These are phyloP conservation scores for Ophioceras dolichostomum DNA, from an alignment of 2,329 filamentous ascomycete genomes.

Conservation along the genomic window DNA sequence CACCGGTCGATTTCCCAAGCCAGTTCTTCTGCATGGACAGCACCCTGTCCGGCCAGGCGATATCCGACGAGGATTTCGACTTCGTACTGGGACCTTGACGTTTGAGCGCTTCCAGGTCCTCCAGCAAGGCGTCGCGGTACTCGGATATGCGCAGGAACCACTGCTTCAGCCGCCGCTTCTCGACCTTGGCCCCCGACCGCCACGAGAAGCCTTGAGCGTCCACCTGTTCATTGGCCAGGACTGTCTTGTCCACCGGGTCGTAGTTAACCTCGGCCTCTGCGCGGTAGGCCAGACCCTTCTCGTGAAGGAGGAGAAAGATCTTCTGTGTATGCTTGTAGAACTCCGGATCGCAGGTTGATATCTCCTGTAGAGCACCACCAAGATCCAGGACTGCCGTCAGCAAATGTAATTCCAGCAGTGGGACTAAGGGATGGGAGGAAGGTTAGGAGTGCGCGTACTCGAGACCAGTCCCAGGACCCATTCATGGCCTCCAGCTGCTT, in stretches of 20 bases:
- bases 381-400: too few relatives aligned
- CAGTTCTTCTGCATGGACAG: constrained; percentile 77
- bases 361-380: constrained; percentile 50
- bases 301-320: constrained; percentile 67
- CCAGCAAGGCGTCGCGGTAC: constrained; percentile 60
- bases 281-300: constrained; percentile 69
- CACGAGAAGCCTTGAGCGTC: constrained; percentile 75
- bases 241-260: constrained; percentile 80
- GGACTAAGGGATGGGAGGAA: too few relatives aligned
- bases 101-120: constrained; percentile 58
- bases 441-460: too few relatives aligned
- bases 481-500: constrained; percentile 69
- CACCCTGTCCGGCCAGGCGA: constrained; percentile 72
- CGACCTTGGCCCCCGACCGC: constrained; percentile 76
- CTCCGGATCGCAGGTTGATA: constrained; percentile 70
- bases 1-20: constrained; percentile 70
- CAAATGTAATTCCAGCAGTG: too few relatives aligned
- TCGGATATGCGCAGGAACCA: constrained; percentile 84
- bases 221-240: constrained; percentile 89
- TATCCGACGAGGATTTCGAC: constrained; percentile 43
- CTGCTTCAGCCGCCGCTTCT: constrained; percentile 68
- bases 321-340: constrained; percentile 88
- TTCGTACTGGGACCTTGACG: too few relatives aligned
- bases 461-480: constrained; percentile 70
- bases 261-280: constrained; percentile 79